Base-by-base conservation (phyloP, 139 green algal genomes). In the Coccomyxa sp. region DNA sequence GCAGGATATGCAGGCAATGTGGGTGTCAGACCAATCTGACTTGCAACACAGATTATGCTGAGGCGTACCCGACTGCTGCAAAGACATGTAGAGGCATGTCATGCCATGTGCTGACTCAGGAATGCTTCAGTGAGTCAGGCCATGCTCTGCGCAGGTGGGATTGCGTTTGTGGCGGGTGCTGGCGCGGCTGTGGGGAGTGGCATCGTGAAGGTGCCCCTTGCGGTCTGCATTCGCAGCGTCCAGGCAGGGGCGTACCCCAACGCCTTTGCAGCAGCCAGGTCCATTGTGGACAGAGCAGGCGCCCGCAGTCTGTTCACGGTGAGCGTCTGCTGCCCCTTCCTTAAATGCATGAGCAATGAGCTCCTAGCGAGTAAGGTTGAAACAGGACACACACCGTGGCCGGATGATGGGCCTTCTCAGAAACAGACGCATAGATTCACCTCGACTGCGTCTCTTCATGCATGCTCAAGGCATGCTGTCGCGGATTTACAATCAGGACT, bases 191-290 rank as follows among this genome's bases (percentile, higher is more conserved):
- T 87, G 36, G 88, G 85, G 44, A 87, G 85, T 72, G 82, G 83
- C 29, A 81, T 90, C 27, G 89, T 95, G 68, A 95, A 97, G 86
- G 91, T 92, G 24, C 93, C 93, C 9, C 82, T 94, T 35, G 91
- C 93, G 4, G 93, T 97, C 31, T 97, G 91, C 88, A 95, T 97
- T 82, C 87, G 93, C 68, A 89, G 77, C 24, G 93, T 97, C 37
- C 91, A 95, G 87, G 93, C 93, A 6, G 89, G 89, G 16, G 85
- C 95, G 33, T 95, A 95, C 84, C 88, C 90, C 24, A 95, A 94
- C 71, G 86, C 89, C 40, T 86, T 94, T 54, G 55, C 74, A 8
- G 93, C 93, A 2, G 86, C 84, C 0, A 37, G 50, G 7, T 79
- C 70, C 54, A 95, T 97, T 77, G 82, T 87, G 2, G 33, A 27